These are phyloP conservation scores for Haematococcus lacustris DNA, from an alignment of 139 green algal species.

Conservation along the genomic window DNA sequence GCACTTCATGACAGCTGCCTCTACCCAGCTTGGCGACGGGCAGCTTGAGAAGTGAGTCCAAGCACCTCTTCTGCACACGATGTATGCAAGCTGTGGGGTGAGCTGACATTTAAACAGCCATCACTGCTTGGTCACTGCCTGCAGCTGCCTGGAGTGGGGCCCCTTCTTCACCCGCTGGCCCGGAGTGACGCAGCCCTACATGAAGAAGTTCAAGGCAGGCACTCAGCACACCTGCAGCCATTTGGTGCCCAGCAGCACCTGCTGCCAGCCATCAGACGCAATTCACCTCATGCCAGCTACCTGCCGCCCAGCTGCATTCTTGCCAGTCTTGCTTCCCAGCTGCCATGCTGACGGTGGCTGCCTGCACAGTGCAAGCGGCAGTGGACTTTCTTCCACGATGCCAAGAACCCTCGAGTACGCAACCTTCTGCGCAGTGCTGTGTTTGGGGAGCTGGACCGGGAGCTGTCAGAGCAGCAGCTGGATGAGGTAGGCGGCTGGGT, in stretches of 20 bases:
- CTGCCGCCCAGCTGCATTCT: too few species aligned
- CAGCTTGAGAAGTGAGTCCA: slow-evolving; percentile 1
- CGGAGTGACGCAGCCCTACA: slow-evolving; percentile 9
- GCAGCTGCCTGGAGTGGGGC: slow-evolving; percentile 9
- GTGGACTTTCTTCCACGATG: neutral
- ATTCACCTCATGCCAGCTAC: too few species aligned
- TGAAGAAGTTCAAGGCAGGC: slow-evolving; percentile 5
- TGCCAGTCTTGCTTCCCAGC: too few species aligned
- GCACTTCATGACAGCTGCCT: neutral
- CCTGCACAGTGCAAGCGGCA: too few species aligned
- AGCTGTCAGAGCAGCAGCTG: neutral
- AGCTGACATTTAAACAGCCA: neutral
- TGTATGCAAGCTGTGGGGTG: too few species aligned
- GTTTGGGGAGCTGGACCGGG: neutral
- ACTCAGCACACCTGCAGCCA: too few species aligned
- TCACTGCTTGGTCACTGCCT: neutral
- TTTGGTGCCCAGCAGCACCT: too few species aligned
- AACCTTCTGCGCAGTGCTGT: neutral
- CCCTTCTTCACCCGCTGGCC: slow-evolving; percentile 3
- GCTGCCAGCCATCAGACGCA: too few species aligned
- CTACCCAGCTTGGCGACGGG: neutral
- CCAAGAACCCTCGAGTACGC: neutral
- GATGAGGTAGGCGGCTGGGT: too few species aligned
- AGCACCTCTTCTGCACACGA: too few species aligned
- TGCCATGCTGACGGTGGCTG: too few species aligned